These are phyloP conservation scores for Fraxinus paxiana DNA, from an alignment of 305 asterid genomes.

Conservation along the genomic window DNA sequence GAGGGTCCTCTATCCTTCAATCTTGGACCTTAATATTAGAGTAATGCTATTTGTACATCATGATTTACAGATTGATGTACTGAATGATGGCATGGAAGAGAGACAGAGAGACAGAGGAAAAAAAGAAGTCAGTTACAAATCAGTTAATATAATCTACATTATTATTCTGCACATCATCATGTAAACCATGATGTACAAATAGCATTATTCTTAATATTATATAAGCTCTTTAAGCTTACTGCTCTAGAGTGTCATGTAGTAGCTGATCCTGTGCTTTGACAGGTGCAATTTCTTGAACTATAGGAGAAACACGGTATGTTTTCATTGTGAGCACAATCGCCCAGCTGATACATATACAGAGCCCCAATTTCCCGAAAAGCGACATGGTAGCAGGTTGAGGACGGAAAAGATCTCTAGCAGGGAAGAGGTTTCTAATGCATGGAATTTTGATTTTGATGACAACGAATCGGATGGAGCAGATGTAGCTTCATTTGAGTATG, in stretches of 20 bases:
- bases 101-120: too few relatives aligned
- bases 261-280: conserved; percentile 29
- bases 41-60: too few relatives aligned
- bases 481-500: conserved; percentile 85
- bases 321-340: conserved; percentile 90
- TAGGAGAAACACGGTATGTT: conserved; percentile 84
- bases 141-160: too few relatives aligned
- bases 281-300: conserved; percentile 97
- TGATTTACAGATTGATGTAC: too few relatives aligned
- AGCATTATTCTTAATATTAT: too few relatives aligned
- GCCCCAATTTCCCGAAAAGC: conserved; percentile 47
- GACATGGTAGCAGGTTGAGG: conserved; percentile 40
- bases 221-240: conserved; percentile 10
- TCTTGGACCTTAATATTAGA: not conserved
- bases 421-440: conserved; percentile 64
- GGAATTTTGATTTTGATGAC: conserved; percentile 96
- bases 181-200: too few relatives aligned
- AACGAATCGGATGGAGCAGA: conserved; percentile 99
- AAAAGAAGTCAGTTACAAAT: too few relatives aligned
- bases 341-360: conserved; percentile 72
- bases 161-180: too few relatives aligned
- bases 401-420: conserved; percentile 40
- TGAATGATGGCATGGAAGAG: too few relatives aligned
- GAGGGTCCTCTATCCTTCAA: not conserved
- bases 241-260: conserved; percentile 18